Conservation (phyloP, 2,329 filamentous ascomycete species). For the Colletotrichum melonis region DNA sequence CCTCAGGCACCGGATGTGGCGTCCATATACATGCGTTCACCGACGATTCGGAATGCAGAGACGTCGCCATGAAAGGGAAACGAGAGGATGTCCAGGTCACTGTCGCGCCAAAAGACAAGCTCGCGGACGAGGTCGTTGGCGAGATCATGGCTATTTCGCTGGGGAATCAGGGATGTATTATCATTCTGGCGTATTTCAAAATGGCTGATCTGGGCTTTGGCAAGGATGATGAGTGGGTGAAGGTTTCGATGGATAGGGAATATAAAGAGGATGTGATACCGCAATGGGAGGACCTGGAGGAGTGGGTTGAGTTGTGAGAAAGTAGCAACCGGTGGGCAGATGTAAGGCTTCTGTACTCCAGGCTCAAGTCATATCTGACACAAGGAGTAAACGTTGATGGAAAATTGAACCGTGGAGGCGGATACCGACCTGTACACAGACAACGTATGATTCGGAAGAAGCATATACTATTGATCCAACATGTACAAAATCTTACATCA, state of each 20-base stretch:
- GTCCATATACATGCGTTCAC: not conserved
- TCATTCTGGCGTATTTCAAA: not conserved
- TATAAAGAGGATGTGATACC: not conserved
- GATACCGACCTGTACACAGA: not conserved
- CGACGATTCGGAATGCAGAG: not conserved
- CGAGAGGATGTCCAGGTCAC: not conserved
- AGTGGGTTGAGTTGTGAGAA: not conserved
- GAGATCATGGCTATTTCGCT: not conserved
- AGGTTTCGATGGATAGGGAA: not conserved
- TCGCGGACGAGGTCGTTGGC: not conserved
- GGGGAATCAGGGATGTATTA: not conserved
- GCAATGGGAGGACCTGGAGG: not conserved
- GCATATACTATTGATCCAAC: not conserved
- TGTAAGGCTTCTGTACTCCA: not conserved
- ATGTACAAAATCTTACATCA: not conserved
- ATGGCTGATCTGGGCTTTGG: not conserved
- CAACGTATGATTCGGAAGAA: not conserved
- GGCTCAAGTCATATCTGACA: not conserved
- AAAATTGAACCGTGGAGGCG: not conserved
- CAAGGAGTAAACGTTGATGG: not conserved
- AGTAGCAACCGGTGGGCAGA: not conserved
- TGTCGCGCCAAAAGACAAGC: not conserved
- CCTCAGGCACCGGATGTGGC: not conserved
- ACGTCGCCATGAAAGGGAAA: not conserved
- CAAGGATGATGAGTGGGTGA: not conserved